Evolutionary conservation across 768 basidiomycete genomes (phyloP).

Genomic region (Porphyrellus cyaneotinctus): DNA sequence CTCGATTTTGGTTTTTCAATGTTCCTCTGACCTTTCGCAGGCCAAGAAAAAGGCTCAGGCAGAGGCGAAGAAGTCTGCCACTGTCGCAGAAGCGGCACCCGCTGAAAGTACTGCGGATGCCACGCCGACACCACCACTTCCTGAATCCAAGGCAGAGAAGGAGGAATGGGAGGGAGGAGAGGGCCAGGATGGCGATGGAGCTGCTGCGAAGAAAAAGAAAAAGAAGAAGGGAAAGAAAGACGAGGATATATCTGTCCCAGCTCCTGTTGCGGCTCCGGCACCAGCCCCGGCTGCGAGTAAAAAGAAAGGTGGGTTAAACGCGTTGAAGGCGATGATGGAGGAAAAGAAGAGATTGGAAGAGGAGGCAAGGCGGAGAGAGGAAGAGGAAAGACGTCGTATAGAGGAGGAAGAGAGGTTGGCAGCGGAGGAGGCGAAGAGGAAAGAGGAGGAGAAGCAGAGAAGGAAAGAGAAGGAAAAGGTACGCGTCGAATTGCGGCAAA

Average conservation of each 20-base stretch:
- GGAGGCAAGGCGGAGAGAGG: constrained; percentile 64
- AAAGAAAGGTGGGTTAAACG: constrained; percentile 78
- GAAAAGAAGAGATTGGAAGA: constrained; percentile 87
- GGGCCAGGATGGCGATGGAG: constrained; percentile 49
- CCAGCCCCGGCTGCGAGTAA: constrained; percentile 44
- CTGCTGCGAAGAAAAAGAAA: constrained; percentile 75
- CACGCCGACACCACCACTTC: constrained; percentile 19
- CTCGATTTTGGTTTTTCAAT: constrained; percentile 1
- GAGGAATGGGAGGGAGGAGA: constrained; percentile 68
- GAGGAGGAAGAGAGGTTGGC: constrained; percentile 84
- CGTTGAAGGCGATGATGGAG: constrained; percentile 87
- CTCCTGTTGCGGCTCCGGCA: constrained; percentile 31
- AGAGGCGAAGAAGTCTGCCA: constrained; percentile 67
- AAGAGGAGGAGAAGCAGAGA: constrained; percentile 79
- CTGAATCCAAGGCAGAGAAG: constrained; percentile 33
- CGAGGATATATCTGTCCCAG: constrained; percentile 53
- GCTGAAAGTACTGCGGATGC: constrained; percentile 20
- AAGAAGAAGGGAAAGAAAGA: constrained; percentile 79
- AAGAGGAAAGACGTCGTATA: constrained; percentile 75
- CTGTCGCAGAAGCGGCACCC: constrained; percentile 31
- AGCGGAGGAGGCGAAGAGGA: constrained; percentile 71
- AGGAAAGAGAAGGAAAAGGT: constrained; percentile 90
- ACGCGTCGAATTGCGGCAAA: constrained; percentile 1
- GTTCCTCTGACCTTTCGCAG: constrained; percentile 37
- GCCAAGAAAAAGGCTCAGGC: constrained; percentile 78